Evolutionary conservation across 345 rosid genomes (phyloP).

Genomic region (Lagerstroemia speciosa): DNA sequence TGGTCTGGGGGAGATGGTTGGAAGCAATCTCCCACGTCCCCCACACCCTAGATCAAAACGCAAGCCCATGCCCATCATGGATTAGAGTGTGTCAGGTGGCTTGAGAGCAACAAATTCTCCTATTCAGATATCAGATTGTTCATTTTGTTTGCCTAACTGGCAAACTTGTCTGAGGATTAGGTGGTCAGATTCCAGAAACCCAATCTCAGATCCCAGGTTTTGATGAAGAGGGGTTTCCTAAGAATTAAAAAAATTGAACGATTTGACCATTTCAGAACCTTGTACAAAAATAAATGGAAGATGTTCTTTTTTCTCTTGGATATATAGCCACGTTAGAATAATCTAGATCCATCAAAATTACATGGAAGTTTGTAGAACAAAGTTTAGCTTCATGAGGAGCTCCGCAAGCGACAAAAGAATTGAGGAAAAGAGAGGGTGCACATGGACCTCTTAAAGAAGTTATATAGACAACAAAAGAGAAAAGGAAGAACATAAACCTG

Average conservation of each 20-base stretch:
- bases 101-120: too few relatives aligned
- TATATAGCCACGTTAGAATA: neutral
- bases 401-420: neutral
- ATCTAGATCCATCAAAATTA: neutral
- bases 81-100: too few relatives aligned
- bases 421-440: neutral
- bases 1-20: too few relatives aligned
- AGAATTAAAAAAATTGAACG: too few relatives aligned
- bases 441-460: neutral
- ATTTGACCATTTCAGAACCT: neutral
- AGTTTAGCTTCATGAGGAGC: neutral
- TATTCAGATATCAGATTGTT: too few relatives aligned
- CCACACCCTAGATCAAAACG: too few relatives aligned
- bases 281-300: neutral
- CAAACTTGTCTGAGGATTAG: neutral
- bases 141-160: too few relatives aligned
- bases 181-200: neutral
- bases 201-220: too few relatives aligned
- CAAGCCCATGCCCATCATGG: too few relatives aligned
- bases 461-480: neutral
- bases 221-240: too few relatives aligned
- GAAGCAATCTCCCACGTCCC: too few relatives aligned
- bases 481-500: constrained; percentile 19
- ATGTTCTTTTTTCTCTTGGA: neutral
- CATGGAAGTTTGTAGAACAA: neutral